Base-by-base conservation (phyloP, 2,329 filamentous ascomycete species). In the Nigrograna mackinnonii region DNA sequence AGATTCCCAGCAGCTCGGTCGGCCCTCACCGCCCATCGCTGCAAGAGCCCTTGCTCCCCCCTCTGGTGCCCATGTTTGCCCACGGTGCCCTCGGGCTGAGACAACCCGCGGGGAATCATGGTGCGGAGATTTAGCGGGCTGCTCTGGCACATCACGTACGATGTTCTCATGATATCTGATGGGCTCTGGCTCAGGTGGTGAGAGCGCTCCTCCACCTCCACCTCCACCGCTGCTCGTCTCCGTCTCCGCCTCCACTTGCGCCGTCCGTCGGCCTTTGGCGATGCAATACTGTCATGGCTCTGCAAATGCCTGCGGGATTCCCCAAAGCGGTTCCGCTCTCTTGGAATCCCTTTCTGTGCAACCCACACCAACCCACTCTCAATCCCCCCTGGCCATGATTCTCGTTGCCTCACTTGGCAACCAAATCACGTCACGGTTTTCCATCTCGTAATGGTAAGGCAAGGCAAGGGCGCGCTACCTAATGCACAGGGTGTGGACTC, bases 381-480 rank as follows among this genome's bases (percentile, higher is more conserved):
- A 37, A 28, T 28, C 24, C 11, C 14, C 14, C 24, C 11, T 28
- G 24, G 24, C 24, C 24, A 28, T 9, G 9, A 7, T 50, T 44
- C 44, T 47, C 40, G 40, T 62, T 58, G 56, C 60, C 56, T 57
- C 61, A 61, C 51, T 55, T 46, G 55, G 49, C 52, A 49, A 47
- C 34, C 20, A 43, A 49, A 68, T 62, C 63, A 67, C 63, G 61
- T 67, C 63, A 67, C 57, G 26, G 38, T 47, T 55, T 58, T 54
- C 41, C 44, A 54, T 62, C 50, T 62, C 64, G 60, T 65, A 67
- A 65, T 63, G 44, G 37, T 21, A 46, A 47, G 6, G 16, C 24
- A 35, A 45, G 30, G 30, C 36, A 45, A 50, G 35, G 50, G n/a
- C n/a, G n/a, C n/a, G n/a, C n/a, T n/a, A n/a, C n/a, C n/a, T 28